Percentiles rank a stretch among this genome's conserved stretches.
These are phyloP conservation scores for Rhodotorula glutinis DNA, from an alignment of 1,284 basidiomycete genomes.

Conservation along the genomic window DNA sequence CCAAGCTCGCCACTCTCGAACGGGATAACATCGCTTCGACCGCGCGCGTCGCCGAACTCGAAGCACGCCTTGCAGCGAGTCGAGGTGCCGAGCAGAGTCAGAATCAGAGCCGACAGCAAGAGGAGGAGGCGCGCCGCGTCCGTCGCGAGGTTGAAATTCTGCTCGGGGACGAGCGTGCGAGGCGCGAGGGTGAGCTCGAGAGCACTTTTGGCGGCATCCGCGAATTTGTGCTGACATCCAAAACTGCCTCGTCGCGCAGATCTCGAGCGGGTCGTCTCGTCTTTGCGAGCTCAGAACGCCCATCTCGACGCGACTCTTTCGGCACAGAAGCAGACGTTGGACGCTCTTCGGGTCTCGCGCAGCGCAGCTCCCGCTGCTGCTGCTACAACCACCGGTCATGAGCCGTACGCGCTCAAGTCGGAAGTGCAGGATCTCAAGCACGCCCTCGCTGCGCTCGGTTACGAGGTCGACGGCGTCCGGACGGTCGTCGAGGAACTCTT, in stretches of 20 bases:
- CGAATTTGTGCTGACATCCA: too few species aligned
- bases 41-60: conserved; percentile 38
- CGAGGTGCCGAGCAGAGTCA: not conserved
- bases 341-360: conserved; percentile 5
- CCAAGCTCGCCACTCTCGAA: conserved; percentile 34
- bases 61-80: conserved; percentile 16
- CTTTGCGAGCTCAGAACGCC: conserved; percentile 14
- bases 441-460: conserved; percentile 29
- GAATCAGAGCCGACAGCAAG: not conserved
- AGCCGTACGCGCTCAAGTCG: conserved; percentile 3
- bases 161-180: conserved; percentile 6
- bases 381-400: too few species aligned
- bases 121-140: not conserved
- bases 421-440: conserved; percentile 29
- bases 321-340: conserved; percentile 11
- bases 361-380: not conserved
- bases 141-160: conserved; percentile 1
- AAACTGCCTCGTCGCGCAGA: not conserved
- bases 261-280: conserved; percentile 9
- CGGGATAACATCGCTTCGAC: conserved; percentile 37
- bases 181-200: not conserved
- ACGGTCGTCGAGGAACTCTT: conserved; percentile 38
- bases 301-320: conserved; percentile 12
- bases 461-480: conserved; percentile 35
- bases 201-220: too few species aligned